Evolutionary conservation across 345 rosid species (phyloP).

Genomic region (Pseudoturritis turrita): DNA sequence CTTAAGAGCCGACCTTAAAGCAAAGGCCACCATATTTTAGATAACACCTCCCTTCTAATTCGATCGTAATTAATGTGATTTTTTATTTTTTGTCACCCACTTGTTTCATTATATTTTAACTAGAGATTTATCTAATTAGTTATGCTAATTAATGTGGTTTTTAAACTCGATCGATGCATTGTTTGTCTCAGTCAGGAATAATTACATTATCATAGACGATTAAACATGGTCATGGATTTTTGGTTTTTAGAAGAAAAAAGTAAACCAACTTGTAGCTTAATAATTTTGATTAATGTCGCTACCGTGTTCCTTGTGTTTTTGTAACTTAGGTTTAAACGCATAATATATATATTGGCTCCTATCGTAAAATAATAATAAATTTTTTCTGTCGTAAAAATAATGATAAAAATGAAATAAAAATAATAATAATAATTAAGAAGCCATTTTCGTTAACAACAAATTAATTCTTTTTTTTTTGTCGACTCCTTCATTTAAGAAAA

Average conservation of each 20-base stretch:
- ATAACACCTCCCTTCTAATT: constrained; percentile 5
- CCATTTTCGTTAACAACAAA: neutral
- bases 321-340: neutral
- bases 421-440: neutral
- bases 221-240: neutral
- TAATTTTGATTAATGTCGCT: neutral
- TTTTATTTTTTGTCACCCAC: constrained; percentile 15
- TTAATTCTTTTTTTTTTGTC: neutral
- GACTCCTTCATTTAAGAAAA: neutral
- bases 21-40: constrained; percentile 13
- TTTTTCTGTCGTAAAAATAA: too few species aligned
- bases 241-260: neutral
- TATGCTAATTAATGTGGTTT: neutral
- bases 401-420: too few species aligned
- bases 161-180: neutral
- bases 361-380: too few species aligned
- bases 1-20: constrained; percentile 26
- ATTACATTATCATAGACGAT: constrained; percentile 7
- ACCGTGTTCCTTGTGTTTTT: neutral
- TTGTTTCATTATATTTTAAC: constrained; percentile 8
- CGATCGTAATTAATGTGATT: neutral
- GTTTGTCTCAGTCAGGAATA: neutral
- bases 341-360: neutral
- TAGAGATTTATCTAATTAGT: neutral
- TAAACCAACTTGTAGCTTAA: constrained; percentile 1